These are phyloP conservation scores for Oehlia diaphana DNA, from an alignment of 192 early-diverging fungal genomes.

Conservation along the genomic window DNA sequence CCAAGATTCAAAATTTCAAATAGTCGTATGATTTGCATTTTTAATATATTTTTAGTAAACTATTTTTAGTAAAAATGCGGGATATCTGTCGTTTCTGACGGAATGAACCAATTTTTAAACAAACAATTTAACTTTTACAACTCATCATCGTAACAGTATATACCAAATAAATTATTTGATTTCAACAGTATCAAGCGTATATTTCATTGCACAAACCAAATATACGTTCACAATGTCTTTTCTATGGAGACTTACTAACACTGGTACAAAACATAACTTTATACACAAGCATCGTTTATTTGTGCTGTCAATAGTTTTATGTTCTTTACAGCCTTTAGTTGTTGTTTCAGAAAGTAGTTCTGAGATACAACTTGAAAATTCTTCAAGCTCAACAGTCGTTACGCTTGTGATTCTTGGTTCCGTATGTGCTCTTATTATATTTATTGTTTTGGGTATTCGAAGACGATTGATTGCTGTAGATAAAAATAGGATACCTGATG, in stretches of 20 bases:
- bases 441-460: constrained; percentile 19
- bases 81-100: too few relatives aligned
- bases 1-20: too few relatives aligned
- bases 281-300: background rate
- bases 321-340: background rate
- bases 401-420: constrained; percentile 6
- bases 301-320: background rate
- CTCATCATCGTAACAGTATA: too few relatives aligned
- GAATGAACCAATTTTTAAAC: too few relatives aligned
- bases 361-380: background rate
- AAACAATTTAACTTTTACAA: too few relatives aligned
- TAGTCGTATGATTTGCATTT: too few relatives aligned
- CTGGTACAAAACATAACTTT: background rate
- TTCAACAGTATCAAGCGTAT: too few relatives aligned
- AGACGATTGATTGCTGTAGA: constrained; percentile 6
- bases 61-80: too few relatives aligned
- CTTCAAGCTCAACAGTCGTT: background rate
- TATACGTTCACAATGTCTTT: background rate
- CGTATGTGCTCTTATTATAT: background rate
- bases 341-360: background rate
- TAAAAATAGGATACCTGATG: constrained; percentile 30
- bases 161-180: too few relatives aligned
- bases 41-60: too few relatives aligned
- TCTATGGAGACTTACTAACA: background rate
- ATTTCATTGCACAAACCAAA: too few relatives aligned